Conservation (phyloP, 768 basidiomycete genomes). For the Gymnopilus junonius region DNA sequence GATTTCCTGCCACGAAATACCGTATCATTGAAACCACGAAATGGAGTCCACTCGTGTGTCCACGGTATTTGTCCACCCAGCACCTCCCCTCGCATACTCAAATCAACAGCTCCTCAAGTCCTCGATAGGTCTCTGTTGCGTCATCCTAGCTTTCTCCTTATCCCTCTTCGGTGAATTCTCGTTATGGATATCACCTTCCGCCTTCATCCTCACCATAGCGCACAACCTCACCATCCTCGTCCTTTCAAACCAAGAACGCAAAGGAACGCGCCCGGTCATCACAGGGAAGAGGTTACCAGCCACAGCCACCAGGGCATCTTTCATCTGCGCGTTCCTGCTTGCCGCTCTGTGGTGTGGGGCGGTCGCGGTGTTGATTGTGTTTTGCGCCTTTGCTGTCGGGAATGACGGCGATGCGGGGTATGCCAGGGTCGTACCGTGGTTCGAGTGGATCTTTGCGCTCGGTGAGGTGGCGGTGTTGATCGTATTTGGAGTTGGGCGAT, state of each 20-base stretch:
- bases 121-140: neutral
- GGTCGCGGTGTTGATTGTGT: neutral
- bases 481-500: neutral
- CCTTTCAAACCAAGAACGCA: neutral
- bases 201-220: neutral
- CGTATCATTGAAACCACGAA: neutral
- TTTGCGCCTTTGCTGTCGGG: neutral
- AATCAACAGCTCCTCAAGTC: conserved; percentile 1
- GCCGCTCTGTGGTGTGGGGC: neutral
- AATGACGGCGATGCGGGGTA: neutral
- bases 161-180: neutral
- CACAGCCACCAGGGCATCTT: neutral
- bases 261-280: neutral
- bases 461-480: conserved; percentile 1
- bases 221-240: conserved; percentile 11
- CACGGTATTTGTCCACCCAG: neutral
- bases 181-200: neutral
- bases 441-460: neutral
- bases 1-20: too few relatives aligned
- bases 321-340: conserved; percentile 1
- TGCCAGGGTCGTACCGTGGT: neutral
- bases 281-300: neutral
- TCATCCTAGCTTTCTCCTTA: neutral
- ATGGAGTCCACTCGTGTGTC: too few relatives aligned
- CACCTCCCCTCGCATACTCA: neutral